Conservation (phyloP, 1,284 basidiomycete genomes). For the Papiliotrema laurentii region DNA sequence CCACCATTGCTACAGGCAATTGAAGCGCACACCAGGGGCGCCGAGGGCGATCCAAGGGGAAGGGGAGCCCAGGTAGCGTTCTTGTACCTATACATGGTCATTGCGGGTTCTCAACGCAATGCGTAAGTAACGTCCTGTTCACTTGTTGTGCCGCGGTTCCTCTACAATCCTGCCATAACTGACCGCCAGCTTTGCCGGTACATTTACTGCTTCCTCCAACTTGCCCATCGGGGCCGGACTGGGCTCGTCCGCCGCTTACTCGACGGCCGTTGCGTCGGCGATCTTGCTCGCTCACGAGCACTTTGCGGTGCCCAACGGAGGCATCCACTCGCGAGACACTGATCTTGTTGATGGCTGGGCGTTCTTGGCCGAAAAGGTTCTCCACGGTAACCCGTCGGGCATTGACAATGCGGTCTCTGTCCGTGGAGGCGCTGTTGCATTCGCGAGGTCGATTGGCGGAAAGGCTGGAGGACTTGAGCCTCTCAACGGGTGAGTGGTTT, state of each 20-base stretch:
- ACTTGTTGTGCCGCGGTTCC: no score
- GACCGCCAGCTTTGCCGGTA: conserved; percentile 48
- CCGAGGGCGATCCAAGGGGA: conserved; percentile 25
- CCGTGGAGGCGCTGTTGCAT: conserved; percentile 88
- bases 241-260: conserved; percentile 94
- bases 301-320: conserved; percentile 41
- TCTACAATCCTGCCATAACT: neutral
- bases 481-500: conserved; percentile 67
- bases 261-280: conserved; percentile 75
- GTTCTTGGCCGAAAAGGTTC: conserved; percentile 90
- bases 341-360: conserved; percentile 88
- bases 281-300: conserved; percentile 55
- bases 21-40: conserved; percentile 35
- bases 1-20: conserved; percentile 66
- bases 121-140: conserved; percentile 53
- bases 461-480: conserved; percentile 74
- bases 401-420: conserved; percentile 95
- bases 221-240: conserved; percentile 98
- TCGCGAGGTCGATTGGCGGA: conserved; percentile 74
- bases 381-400: conserved; percentile 96
- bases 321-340: conserved; percentile 63
- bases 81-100: conserved; percentile 88
- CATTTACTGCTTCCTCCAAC: conserved; percentile 81
- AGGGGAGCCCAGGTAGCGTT: conserved; percentile 74
- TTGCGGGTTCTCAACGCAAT: conserved; percentile 54